These are phyloP conservation scores for Platanthera zijinensis DNA, from an alignment of 106 monocot genomes.

Conservation along the genomic window DNA sequence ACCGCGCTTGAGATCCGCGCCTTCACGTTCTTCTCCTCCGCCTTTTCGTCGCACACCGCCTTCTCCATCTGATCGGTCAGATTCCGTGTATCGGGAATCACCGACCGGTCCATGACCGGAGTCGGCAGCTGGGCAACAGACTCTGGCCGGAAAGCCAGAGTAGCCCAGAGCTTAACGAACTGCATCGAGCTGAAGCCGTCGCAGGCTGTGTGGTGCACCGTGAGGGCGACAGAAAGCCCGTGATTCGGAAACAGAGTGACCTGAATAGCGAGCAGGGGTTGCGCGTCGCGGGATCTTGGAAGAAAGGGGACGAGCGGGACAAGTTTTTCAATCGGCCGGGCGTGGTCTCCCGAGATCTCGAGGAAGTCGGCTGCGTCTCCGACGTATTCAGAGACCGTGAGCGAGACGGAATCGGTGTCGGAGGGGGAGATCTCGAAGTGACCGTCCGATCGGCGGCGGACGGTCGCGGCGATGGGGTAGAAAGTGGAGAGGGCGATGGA, in stretches of 20 bases:
- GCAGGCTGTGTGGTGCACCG: slow-evolving; percentile 6
- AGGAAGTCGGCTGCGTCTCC: not conserved
- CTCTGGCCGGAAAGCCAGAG: not conserved
- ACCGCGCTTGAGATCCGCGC: not conserved
- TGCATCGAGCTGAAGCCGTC: slow-evolving; percentile 10
- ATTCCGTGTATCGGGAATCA: not conserved
- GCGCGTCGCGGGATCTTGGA: not conserved
- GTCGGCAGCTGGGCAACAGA: not conserved
- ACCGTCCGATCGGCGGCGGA: not conserved
- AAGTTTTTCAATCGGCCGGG: not conserved
- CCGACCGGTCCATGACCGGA: not conserved
- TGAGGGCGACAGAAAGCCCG: not conserved
- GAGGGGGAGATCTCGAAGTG: slow-evolving; percentile 20
- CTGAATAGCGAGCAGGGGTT: slow-evolving; percentile 7
- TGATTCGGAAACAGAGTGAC: slow-evolving; percentile 3
- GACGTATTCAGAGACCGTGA: slow-evolving; percentile 10
- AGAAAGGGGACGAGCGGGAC: not conserved
- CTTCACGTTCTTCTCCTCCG: not conserved
- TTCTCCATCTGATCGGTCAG: not conserved
- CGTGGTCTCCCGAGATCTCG: slow-evolving; percentile 7
- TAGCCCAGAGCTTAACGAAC: slow-evolving; percentile 4
- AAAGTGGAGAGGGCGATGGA: slow-evolving; percentile 6
- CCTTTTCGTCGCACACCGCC: not conserved
- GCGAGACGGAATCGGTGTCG: slow-evolving; percentile 13
- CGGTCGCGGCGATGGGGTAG: slow-evolving; percentile 12